Evolutionary conservation across 495 filamentous ascomycete genomes (phyloP).

Genomic region (Lasiosphaeris hirsuta): DNA sequence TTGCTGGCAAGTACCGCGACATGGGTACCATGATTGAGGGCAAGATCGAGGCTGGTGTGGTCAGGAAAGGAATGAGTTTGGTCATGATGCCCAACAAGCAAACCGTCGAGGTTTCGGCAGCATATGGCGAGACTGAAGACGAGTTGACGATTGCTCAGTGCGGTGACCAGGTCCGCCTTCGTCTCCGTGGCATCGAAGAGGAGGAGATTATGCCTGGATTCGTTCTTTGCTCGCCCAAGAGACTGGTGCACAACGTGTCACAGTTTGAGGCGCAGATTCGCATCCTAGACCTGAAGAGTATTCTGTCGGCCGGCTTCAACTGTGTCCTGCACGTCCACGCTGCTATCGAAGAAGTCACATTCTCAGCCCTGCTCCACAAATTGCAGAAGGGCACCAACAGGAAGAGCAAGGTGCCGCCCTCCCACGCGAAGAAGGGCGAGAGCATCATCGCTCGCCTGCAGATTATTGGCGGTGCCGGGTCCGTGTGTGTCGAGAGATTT

Average conservation of each 20-base stretch:
- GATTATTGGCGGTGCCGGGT: conserved; percentile 76
- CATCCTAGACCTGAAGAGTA: conserved; percentile 91
- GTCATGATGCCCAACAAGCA: conserved; percentile 94
- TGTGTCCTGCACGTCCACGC: conserved; percentile 88
- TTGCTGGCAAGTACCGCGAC: conserved; percentile 91
- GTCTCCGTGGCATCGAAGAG: conserved; percentile 91
- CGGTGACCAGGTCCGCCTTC: conserved; percentile 91
- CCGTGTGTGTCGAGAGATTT: conserved; percentile 88
- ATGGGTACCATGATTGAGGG: conserved; percentile 98
- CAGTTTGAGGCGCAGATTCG: conserved; percentile 95
- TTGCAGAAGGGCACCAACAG: conserved; percentile 93
- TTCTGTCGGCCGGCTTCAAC: conserved; percentile 77
- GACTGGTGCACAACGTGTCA: conserved; percentile 83
- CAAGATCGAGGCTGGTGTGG: conserved; percentile 85
- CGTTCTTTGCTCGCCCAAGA: conserved; percentile 88
- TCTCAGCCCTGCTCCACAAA: conserved; percentile 83
- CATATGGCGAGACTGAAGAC: conserved; percentile 96
- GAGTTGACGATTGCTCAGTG: conserved; percentile 76
- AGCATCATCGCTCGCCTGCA: conserved; percentile 91
- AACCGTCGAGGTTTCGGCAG: conserved; percentile 69
- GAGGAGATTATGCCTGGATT: conserved; percentile 95
- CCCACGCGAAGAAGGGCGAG: conserved; percentile 88
- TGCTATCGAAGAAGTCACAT: conserved; percentile 93
- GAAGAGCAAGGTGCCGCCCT: conserved; percentile 87
- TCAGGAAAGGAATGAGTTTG: conserved; percentile 79